These are phyloP conservation scores for Biscogniauxia sp. DNA, from an alignment of 2,329 filamentous ascomycete species.

Conservation along the genomic window DNA sequence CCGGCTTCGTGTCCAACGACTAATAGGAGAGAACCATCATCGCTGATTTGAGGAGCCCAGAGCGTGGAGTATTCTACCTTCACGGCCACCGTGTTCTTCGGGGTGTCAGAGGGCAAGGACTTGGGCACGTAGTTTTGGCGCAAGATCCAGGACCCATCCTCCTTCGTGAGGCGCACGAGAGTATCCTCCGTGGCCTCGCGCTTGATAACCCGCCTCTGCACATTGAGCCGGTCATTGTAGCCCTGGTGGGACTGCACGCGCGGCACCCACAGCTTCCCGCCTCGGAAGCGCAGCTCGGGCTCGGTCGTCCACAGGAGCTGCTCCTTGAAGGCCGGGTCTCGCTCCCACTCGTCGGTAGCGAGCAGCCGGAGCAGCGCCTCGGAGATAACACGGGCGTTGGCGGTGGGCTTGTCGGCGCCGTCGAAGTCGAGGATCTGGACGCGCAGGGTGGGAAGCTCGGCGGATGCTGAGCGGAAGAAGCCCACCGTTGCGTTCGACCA, in stretches of 20 bases:
- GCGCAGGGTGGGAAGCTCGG: constrained; percentile 1
- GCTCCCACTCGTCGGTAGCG: neutral
- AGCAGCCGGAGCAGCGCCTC: constrained; percentile 4
- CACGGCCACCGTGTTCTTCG: too few relatives aligned
- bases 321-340: neutral
- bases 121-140: too few relatives aligned
- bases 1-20: too few relatives aligned
- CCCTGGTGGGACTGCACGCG: constrained; percentile 1
- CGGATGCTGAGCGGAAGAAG: too few relatives aligned
- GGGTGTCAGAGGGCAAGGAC: too few relatives aligned
- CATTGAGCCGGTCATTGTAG: constrained; percentile 7
- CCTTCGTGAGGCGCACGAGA: too few relatives aligned
- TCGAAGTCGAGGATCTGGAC: constrained; percentile 8
- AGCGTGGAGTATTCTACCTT: too few relatives aligned
- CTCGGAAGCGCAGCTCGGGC: constrained; percentile 2
- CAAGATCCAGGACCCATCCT: too few relatives aligned
- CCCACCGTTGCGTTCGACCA: neutral
- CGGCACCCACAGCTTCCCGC: neutral
- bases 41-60: too few relatives aligned
- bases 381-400: neutral
- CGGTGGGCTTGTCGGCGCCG: neutral
- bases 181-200: too few relatives aligned
- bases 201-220: neutral
- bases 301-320: constrained; percentile 6
- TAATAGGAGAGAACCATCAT: too few relatives aligned